phyloP scores from a whole-genome alignment of 768 basidiomycete species.

The Rhodotorula paludigena region DNA sequence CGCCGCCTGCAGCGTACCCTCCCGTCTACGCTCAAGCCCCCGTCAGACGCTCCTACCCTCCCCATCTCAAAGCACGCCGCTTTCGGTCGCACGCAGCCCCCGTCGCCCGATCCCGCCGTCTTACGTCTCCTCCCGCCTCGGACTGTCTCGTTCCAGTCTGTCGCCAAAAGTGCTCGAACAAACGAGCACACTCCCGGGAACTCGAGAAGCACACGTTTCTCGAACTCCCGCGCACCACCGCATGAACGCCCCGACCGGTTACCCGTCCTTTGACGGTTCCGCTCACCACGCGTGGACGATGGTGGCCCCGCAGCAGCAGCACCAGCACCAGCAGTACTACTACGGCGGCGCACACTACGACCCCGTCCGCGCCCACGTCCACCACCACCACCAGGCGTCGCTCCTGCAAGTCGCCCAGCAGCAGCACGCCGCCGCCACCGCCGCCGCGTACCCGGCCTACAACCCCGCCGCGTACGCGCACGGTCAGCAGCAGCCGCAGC shows the following conservation, averaged over 20 bases:
- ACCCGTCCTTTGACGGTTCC: slow-evolving; percentile 33
- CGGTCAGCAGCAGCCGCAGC: slow-evolving; percentile 11
- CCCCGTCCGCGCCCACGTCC: slow-evolving; percentile 13
- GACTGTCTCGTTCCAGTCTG: not conserved
- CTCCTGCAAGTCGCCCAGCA: slow-evolving; percentile 6
- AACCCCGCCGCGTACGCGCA: slow-evolving; percentile 3
- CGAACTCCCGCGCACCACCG: slow-evolving; percentile 9
- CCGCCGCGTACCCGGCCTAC: slow-evolving; percentile 3
- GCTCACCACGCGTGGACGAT: slow-evolving; percentile 14
- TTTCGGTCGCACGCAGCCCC: not conserved
- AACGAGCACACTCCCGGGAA: slow-evolving; percentile 18
- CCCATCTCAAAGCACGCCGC: no score
- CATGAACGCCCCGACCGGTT: slow-evolving; percentile 26
- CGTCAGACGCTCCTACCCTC: no score
- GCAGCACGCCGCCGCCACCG: not conserved
- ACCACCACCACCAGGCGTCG: slow-evolving; percentile 16
- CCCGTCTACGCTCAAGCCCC: no score
- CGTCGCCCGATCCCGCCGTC: not conserved
- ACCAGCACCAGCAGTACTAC: slow-evolving; percentile 2
- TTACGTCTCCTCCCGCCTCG: not conserved
- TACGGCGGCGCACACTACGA: slow-evolving; percentile 15
- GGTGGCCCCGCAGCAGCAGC: slow-evolving; percentile 18
- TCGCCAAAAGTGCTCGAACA: slow-evolving; percentile 17
- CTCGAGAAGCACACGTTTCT: slow-evolving; percentile 32
- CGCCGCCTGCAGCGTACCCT: not conserved